Evolutionary conservation across 352 stramenopile genomes (phyloP), one percentile per base, ranked within the genome.

Genomic region (Globisporangium radiosum): DNA sequence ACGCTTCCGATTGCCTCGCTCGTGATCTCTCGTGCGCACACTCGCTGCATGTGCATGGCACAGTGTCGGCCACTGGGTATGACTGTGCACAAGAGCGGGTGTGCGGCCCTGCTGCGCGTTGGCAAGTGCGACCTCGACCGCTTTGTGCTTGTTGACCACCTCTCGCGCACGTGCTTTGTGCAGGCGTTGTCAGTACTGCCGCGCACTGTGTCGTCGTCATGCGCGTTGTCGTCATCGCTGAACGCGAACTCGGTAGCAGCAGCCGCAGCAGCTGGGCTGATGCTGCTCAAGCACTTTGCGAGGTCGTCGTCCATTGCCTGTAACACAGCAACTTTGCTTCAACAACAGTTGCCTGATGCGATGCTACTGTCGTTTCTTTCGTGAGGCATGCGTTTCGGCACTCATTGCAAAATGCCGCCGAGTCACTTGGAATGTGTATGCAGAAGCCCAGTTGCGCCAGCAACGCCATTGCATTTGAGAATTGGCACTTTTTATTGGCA

Each of bases 91-190:
- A 79, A 81, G 66, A 89, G 77, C 56, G 60, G 88, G 49, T 79
- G 81, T 54, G 53, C 86, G 54, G 73, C 71, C 38, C 83, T 85
- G 63, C 54, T 89, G 14, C 68, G 69, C 3, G 60, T 63, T 47
- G 75, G 81, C 43, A 71, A 69, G 45, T 69, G 66, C 63, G 66
- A 67, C 51, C 63, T 87, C 53, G 71, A 75, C 38, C 64, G 73
- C 14, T 49, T 91, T 44, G 63, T 81, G 52, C 74, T 91, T 52
- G 78, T 81, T 19, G 79, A 91, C 69, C 57, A 68, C n/a, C 9
- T 62, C 53, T 84, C 81, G 52, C 65, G 65, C 53, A 87, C 79
- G 63, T 89, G 77, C 66, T 91, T 85, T 57, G 36, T 88, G 49
- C 71, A 74, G 58, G 47, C 61, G 50, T 13, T 13, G 11, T 13